phyloP scores from a whole-genome alignment of 164 flowering plant species.

The Magnolia officinalis region DNA sequence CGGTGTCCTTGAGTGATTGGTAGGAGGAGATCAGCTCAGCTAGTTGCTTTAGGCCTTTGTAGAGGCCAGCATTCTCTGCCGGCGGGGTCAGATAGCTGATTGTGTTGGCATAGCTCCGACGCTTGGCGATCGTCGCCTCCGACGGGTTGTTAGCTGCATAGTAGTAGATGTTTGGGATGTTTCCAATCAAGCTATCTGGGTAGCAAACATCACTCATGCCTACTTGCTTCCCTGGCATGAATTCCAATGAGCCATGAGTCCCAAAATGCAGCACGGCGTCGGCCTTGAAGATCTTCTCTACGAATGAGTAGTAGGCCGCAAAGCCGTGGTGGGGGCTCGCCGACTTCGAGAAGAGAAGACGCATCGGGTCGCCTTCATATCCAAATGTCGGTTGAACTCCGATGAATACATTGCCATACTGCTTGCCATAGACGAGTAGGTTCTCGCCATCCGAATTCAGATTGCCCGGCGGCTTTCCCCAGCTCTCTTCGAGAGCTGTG shows the following conservation, averaged over 20 bases:
- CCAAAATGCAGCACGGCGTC: conserved; percentile 99
- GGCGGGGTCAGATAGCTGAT: conserved; percentile 99
- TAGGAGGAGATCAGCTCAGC: conserved; percentile 93
- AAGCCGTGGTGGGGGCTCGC: conserved; percentile 99
- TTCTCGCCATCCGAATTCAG: conserved; percentile 94
- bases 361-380: conserved; percentile 98
- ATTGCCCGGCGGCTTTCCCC: conserved; percentile 99
- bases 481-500: conserved; percentile 83
- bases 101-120: conserved; percentile 97
- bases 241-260: conserved; percentile 96
- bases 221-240: conserved; percentile 99
- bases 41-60: conserved; percentile 96
- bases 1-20: conserved; percentile 92
- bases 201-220: conserved; percentile 98
- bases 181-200: conserved; percentile 96
- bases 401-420: conserved; percentile 90
- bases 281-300: conserved; percentile 92
- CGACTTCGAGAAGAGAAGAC: conserved; percentile 95
- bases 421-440: conserved; percentile 92
- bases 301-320: conserved; percentile 94
- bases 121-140: conserved; percentile 97
- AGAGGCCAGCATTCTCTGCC: conserved; percentile 98
- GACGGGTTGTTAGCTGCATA: conserved; percentile 99
- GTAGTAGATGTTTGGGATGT: conserved; percentile 93
- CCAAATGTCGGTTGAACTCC: conserved; percentile 99